Evolutionary conservation across 176 grass and related monocot species (phyloP).

Genomic region (Panicum miliaceum): DNA sequence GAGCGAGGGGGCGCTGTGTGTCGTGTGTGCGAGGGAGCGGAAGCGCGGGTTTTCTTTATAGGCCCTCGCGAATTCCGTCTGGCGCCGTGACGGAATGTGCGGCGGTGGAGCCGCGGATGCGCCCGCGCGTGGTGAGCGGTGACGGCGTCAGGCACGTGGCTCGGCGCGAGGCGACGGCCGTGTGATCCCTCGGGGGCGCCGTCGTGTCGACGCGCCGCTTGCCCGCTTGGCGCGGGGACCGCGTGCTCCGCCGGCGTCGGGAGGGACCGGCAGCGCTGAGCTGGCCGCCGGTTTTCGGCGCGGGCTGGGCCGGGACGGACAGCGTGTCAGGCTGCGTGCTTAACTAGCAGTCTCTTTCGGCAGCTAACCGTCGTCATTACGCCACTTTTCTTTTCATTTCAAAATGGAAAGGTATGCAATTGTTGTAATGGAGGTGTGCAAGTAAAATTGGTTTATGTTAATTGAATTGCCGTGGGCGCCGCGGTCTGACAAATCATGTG

Average conservation of each 20-base stretch:
- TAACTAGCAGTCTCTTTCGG: not conserved
- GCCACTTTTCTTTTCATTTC: not conserved
- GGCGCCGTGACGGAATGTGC: slow-evolving; percentile 32
- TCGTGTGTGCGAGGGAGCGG: not conserved
- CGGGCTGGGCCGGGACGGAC: not conserved
- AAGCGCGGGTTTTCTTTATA: slow-evolving; percentile 43
- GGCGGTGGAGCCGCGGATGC: not conserved
- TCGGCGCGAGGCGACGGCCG: not conserved
- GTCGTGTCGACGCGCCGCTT: slow-evolving; percentile 3
- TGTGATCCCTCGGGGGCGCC: not conserved
- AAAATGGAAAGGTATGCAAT: not conserved
- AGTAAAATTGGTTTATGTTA: not conserved
- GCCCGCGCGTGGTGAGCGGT: not conserved
- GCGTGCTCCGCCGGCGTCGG: slow-evolving; percentile 16
- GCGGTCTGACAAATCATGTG: not conserved
- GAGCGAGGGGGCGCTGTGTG: not conserved
- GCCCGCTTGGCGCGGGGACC: not conserved
- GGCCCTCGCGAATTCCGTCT: slow-evolving; percentile 4
- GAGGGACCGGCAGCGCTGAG: not conserved
- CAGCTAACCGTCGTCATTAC: slow-evolving; percentile 19
- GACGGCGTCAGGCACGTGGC: slow-evolving; percentile 52
- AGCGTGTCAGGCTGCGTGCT: slow-evolving; percentile 10
- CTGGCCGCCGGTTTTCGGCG: not conserved
- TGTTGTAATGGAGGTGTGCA: not conserved
- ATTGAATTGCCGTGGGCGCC: not conserved